phyloP scores from a whole-genome alignment of 228 moss, liverwort and hornwort genomes.

The Sphagnum magellanicum region DNA sequence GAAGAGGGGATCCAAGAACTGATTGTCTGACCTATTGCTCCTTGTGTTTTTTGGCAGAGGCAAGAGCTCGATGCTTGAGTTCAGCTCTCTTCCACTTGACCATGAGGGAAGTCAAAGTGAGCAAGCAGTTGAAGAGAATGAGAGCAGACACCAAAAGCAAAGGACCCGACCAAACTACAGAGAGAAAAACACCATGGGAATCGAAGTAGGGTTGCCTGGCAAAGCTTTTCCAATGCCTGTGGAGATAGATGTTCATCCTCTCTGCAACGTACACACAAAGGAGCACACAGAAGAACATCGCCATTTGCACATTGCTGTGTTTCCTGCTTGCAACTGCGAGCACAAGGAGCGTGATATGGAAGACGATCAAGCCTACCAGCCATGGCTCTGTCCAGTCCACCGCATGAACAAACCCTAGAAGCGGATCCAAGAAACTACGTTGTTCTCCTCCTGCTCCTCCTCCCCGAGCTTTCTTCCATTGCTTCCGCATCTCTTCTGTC shows the following conservation, averaged over 20 bases:
- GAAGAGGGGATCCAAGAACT: too few species aligned
- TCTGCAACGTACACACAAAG: constrained; percentile 63
- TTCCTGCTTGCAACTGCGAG: constrained; percentile 49
- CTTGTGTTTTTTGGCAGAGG: constrained; percentile 31
- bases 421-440: constrained; percentile 31
- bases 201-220: constrained; percentile 83
- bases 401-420: constrained; percentile 63
- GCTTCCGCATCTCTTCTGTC: constrained; percentile 37
- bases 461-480: constrained; percentile 35
- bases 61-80: constrained; percentile 63
- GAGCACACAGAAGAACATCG: constrained; percentile 54
- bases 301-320: constrained; percentile 47
- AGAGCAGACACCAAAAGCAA: constrained; percentile 57
- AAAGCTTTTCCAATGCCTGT: constrained; percentile 56
- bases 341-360: constrained; percentile 36
- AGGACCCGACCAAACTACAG: constrained; percentile 86
- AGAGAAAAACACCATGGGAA: constrained; percentile 76
- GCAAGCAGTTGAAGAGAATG: constrained; percentile 74
- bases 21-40: constrained; percentile 26
- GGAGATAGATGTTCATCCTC: constrained; percentile 49
- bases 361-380: constrained; percentile 57
- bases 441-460: constrained; percentile 17
- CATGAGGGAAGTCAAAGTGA: constrained; percentile 49
- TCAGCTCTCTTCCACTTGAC: constrained; percentile 83
- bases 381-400: constrained; percentile 93